Evolutionary conservation across 805 yeast species (phyloP).

Genomic region (Komagataella populi): DNA sequence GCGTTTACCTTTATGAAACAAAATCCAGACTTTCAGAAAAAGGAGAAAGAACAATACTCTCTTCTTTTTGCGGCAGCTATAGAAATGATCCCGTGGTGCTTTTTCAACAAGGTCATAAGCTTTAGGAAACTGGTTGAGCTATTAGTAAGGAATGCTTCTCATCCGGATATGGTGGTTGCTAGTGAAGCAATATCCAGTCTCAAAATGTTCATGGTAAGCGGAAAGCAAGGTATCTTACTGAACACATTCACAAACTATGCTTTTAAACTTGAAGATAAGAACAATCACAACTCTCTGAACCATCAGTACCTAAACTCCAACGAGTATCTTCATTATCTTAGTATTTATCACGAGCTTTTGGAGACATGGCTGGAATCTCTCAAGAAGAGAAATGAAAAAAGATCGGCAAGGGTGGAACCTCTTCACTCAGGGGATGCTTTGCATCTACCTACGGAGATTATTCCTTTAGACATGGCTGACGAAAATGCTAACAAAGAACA

Average conservation of each 20-base stretch:
- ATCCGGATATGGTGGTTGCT: conserved; percentile 48
- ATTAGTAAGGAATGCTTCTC: conserved; percentile 64
- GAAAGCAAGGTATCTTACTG: conserved; percentile 56
- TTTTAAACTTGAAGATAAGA: conserved; percentile 56
- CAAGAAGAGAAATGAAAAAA: conserved; percentile 14
- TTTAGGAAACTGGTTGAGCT: conserved; percentile 61
- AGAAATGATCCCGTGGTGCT: conserved; percentile 65
- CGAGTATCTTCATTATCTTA: conserved; percentile 45
- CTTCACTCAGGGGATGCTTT: not conserved
- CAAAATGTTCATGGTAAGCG: conserved; percentile 50
- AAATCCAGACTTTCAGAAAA: conserved; percentile 23
- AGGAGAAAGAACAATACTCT: conserved; percentile 20
- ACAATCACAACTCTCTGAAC: conserved; percentile 40
- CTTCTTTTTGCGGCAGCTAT: conserved; percentile 60
- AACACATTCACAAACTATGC: conserved; percentile 70
- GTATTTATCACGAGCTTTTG: conserved; percentile 65
- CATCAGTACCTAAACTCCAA: conserved; percentile 45
- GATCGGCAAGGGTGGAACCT: conserved; percentile 10
- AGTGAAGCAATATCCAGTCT: conserved; percentile 51
- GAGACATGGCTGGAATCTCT: conserved; percentile 73
- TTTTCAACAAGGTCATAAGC: conserved; percentile 30
- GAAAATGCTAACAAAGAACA: conserved; percentile 5
- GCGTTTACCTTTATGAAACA: conserved; percentile 23
- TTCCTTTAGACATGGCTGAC: not conserved
- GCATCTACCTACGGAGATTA: not conserved